Base-by-base conservation (phyloP, 768 basidiomycete genomes). In the Naganishia antarctica region DNA sequence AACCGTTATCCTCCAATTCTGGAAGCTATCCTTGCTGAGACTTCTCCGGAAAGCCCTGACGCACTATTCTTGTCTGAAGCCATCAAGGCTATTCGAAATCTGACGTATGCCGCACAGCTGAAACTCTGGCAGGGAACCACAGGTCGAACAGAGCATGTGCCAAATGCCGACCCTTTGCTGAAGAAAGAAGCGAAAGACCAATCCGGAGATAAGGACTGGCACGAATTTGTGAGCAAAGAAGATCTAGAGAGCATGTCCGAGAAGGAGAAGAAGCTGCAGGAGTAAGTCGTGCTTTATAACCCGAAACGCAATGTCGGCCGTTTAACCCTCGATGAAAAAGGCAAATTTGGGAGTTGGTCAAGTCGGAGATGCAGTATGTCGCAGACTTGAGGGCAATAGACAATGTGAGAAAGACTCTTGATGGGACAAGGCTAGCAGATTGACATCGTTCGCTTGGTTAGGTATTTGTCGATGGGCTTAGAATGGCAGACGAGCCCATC, bases 301-400 rank as follows among this genome's bases (percentile, higher is more conserved):
- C n/a, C n/a, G n/a, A n/a, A n/a, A n/a, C n/a, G n/a, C n/a, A n/a
- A n/a, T n/a, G n/a, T n/a, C n/a, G n/a, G n/a, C 18, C 25, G 16
- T 11, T 65, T 25, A 31, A 9, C n/a, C n/a, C n/a, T n/a, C n/a
- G n/a, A n/a, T n/a, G n/a, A n/a, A n/a, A n/a, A n/a, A 91, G 90
- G 46, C 86, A 91, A 71, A 91, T 94, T 57, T 96, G 93, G 71
- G 91, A 96, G 80, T 77, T 94, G 66, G 94, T 96, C 76, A 90
- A 94, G 76, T 89, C 89, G 68, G 91, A 96, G 76, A 67, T 94
- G 90, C 85, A 86, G 28, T 96, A 93, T 73, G 91, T 94, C 28
- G 89, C 86, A 70, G 91, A 96, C 80, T 78, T 96, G 64, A 89
- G 91, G 77, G 88, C 86, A 61, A 87, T 96, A 47, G 86, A 88